Conservation (phyloP, 177 flowering plant genomes). For the Vitis hybrid region DNA sequence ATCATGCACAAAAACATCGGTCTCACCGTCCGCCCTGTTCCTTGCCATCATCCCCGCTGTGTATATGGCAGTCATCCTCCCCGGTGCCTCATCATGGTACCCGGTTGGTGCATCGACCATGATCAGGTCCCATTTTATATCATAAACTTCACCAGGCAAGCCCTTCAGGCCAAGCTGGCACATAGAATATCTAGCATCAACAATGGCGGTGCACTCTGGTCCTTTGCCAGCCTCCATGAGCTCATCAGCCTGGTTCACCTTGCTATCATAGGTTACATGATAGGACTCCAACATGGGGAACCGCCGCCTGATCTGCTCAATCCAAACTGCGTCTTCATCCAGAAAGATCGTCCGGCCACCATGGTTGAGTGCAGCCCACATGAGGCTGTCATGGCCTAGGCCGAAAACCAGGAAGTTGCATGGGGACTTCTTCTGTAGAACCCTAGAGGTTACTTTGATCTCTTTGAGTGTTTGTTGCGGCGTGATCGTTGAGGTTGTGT, state of each 20-base stretch:
- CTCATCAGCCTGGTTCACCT: constrained; percentile 47
- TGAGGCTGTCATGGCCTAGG: constrained; percentile 69
- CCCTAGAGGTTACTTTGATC: constrained; percentile 43
- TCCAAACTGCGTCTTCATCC: constrained; percentile 67
- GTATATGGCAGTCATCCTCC: constrained; percentile 65
- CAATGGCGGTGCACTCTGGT: constrained; percentile 42
- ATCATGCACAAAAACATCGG: constrained; percentile 68
- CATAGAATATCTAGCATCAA: constrained; percentile 38
- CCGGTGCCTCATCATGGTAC: constrained; percentile 66
- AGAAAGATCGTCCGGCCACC: constrained; percentile 66
- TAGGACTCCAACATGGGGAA: constrained; percentile 54
- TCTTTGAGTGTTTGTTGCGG: constrained; percentile 71
- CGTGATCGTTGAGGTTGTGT: constrained; percentile 61
- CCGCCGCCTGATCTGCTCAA: constrained; percentile 38
- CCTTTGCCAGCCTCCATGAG: constrained; percentile 48
- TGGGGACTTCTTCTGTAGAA: constrained; percentile 54
- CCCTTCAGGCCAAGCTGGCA: constrained; percentile 54
- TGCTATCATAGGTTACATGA: constrained; percentile 52
- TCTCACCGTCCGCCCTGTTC: constrained; percentile 47
- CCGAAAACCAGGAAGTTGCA: constrained; percentile 76
- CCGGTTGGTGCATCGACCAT: constrained; percentile 81
- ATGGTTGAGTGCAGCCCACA: constrained; percentile 68
- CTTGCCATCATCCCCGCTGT: constrained; percentile 74
- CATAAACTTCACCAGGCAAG: constrained; percentile 51
- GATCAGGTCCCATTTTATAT: constrained; percentile 61